Evolutionary conservation across 352 stramenopile genomes (phyloP), one percentile per base, ranked within the genome.

Genomic region (Pythium aquatile): DNA sequence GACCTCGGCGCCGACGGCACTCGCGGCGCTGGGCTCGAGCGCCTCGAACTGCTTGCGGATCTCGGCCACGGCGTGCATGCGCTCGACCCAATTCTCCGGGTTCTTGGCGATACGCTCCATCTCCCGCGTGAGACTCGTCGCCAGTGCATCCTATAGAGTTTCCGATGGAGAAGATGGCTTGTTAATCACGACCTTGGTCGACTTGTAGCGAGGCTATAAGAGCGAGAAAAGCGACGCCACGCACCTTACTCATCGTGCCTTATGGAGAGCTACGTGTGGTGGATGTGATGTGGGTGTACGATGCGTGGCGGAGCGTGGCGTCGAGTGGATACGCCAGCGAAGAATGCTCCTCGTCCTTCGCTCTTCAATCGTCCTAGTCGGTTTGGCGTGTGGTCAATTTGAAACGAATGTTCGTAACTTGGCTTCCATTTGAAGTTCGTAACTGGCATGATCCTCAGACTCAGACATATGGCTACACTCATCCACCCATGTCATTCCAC

Each of bases 71-170:
- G 83, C 85, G 37, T 65, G 61, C 70, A 90, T 75, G 32, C 85
- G 83, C 72, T 91, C 85, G 65, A 92, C 76, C 85, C 85, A 94
- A 72, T 94, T 90, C 53, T 94, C 85, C 26, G 56, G n/a, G 63
- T 91, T 81, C 70, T 85, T 81, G 35, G 78, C 74, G 59, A 94
- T 78, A 55, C 82, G 83, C 53, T 93, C 82, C 83, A 94, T 93
- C 68, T 91, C 82, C 32, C 78, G 72, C 40, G 80, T 61, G 47
- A 90, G 63, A 39, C 61, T 56, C 29, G 60, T 49, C 11, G 56
- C 35, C 26, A 68, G 46, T 42, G 20, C 61, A 68, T 68, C 61
- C 61, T 68, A 37, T 7, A 35, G 32, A 35, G 8, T 35, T 35
- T 9, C 32, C 32, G 8, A 9, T 1, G 32, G 40, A 46, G 11